Evolutionary conservation across 768 basidiomycete genomes (phyloP), one percentile per base, ranked within the genome.

Genomic region (Tulasnella sp.): DNA sequence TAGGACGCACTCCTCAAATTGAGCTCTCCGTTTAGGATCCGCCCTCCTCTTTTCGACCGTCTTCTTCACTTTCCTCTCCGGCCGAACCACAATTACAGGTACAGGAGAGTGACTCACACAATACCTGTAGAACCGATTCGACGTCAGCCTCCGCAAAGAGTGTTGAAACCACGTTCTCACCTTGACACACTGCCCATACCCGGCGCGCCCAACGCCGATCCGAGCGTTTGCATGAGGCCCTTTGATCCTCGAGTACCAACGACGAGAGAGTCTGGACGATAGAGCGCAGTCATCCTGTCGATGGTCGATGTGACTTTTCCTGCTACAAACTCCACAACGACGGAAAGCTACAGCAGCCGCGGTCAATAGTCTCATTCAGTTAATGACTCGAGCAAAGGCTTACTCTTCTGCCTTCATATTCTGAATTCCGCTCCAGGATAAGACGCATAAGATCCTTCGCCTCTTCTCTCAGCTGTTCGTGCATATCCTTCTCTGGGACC

Each of bases 301-400:
- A 99, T 92, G 14, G 94, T 95, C 76, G 93, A 91, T 0, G 96
- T 95, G 7, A 97, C 91, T 79, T 92, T 93, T 44, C 97, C 98
- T 0, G 96, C 95, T 75, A 98, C 94, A 85, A 94, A 96, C 87
- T 99, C 97, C 60, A 99, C 92, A 76, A 98, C 93, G 76, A 99
- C 89, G 0, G 94, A 96, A 40, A 99, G 89, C 92, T 95, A 69
- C 81, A 75, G 5, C 16, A 37, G 44, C 31, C 72, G 28, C 40
- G 64, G 74, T 28, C 79, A 18, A n/a, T 12, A n/a, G 6, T 28
- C 31, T 40, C 28, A 64, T 46, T 40, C 16, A 58, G 9, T 34
- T 50, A 0, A 58, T 22, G 28, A 54, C 46, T 31, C 14, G 4
- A 58, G 40, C 74, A 8, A n/a, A 44, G 0, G 3, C 76, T 58